Evolutionary conservation across 2,329 filamentous ascomycete genomes (phyloP).

Genomic region (Penicillium paneum): DNA sequence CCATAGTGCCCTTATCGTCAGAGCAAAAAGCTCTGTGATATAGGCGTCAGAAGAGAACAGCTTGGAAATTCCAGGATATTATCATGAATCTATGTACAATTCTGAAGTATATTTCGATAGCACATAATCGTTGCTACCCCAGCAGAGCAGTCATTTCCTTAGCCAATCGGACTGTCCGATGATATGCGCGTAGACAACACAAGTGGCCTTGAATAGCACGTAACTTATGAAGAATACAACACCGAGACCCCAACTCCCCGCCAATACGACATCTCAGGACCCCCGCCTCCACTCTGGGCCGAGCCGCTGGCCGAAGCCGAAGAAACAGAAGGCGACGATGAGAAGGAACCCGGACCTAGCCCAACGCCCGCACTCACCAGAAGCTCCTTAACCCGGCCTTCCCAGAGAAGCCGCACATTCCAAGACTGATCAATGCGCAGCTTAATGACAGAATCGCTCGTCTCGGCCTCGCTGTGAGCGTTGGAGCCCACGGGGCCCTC

Average conservation of each 20-base stretch:
- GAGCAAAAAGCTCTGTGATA: slow-evolving; percentile 6
- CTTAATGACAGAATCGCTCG: slow-evolving; percentile 83
- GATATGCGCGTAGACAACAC: background rate
- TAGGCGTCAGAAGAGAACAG: slow-evolving; percentile 13
- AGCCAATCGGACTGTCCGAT: background rate
- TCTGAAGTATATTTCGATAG: slow-evolving; percentile 8
- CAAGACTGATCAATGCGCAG: slow-evolving; percentile 84
- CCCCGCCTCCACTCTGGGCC: slow-evolving; percentile 27
- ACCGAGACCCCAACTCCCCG: slow-evolving; percentile 43
- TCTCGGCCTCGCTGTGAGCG: slow-evolving; percentile 51
- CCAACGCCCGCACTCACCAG: slow-evolving; percentile 87
- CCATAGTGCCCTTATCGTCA: slow-evolving; percentile 4
- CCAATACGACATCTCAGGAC: slow-evolving; percentile 37
- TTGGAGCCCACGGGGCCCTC: slow-evolving; percentile 6
- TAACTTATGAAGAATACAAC: slow-evolving; percentile 40
- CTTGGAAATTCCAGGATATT: slow-evolving; percentile 24
- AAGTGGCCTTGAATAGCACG: background rate
- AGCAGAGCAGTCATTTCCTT: background rate
- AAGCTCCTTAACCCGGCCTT: slow-evolving; percentile 86
- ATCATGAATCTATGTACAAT: slow-evolving; percentile 30
- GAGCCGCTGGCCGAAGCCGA: slow-evolving; percentile 25
- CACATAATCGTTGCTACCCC: background rate
- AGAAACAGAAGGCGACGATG: slow-evolving; percentile 26
- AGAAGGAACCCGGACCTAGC: slow-evolving; percentile 59
- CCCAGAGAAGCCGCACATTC: slow-evolving; percentile 84